Evolutionary conservation across 2,329 filamentous ascomycete species (phyloP).

Genomic region (Ampelomyces quisqualis): DNA sequence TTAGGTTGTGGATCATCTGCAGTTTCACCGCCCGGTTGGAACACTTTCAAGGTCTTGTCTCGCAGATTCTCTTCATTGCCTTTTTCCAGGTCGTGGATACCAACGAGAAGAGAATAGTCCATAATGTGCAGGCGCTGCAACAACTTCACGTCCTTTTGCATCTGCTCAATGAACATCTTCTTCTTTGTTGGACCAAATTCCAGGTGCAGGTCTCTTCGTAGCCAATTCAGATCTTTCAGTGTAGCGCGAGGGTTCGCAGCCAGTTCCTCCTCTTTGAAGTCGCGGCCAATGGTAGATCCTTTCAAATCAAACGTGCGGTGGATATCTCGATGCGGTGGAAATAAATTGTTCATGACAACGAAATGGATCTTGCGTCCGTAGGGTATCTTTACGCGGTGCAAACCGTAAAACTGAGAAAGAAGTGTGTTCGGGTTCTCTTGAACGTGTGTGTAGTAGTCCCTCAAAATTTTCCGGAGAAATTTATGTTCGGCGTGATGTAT

Average conservation of each 20-base stretch:
- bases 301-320: constrained; percentile 97
- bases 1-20: constrained; percentile 55
- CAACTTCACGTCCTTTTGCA: constrained; percentile 81
- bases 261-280: constrained; percentile 85
- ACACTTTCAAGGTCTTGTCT: constrained; percentile 87
- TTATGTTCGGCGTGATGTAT: constrained; percentile 96
- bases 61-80: constrained; percentile 94
- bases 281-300: constrained; percentile 89
- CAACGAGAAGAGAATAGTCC: constrained; percentile 95
- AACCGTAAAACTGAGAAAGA: constrained; percentile 94
- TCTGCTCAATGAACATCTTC: constrained; percentile 81
- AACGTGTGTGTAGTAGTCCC: constrained; percentile 92
- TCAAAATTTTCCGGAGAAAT: constrained; percentile 78
- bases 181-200: constrained; percentile 90
- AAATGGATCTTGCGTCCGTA: constrained; percentile 99
- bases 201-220: constrained; percentile 78
- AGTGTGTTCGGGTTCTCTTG: constrained; percentile 93
- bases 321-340: constrained; percentile 95
- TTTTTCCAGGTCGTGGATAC: constrained; percentile 84
- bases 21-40: constrained; percentile 78
- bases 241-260: constrained; percentile 89
- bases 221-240: constrained; percentile 95
- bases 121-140: constrained; percentile 91
- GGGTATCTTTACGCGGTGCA: constrained; percentile 96
- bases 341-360: constrained; percentile 99